A percentile compares a stretch with the other conserved stretches of the same genome.
Conservation (phyloP, 306 rosid genomes). For the Cucurbita argyrosperma region DNA sequence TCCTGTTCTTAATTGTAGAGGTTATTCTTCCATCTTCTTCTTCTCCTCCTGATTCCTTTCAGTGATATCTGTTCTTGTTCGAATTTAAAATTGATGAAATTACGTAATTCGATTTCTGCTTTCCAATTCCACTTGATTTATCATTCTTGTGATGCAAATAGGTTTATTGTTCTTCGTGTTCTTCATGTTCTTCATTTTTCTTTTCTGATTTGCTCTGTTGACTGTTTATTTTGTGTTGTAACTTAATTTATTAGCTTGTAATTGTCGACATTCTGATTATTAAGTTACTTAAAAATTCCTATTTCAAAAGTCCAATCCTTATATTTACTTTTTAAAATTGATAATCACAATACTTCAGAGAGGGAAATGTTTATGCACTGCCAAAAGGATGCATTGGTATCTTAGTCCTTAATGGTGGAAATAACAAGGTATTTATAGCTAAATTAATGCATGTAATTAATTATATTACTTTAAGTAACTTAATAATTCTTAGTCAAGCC, state of each 20-base stretch:
- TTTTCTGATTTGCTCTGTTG: neutral
- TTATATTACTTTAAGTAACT: no score
- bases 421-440: no score
- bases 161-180: neutral
- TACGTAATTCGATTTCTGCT: neutral
- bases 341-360: no score
- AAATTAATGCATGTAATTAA: no score
- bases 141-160: neutral
- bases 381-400: no score
- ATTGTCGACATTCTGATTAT: neutral
- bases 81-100: neutral
- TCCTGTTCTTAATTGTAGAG: neutral
- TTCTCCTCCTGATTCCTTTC: neutral
- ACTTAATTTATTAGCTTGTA: neutral
- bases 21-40: neutral
- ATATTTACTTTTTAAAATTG: no score
- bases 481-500: no score
- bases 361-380: no score
- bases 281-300: no score
- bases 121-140: neutral
- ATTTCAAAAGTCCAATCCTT: no score
- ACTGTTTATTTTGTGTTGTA: neutral
- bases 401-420: no score
- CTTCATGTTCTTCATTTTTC: neutral
- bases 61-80: neutral